phyloP scores from a whole-genome alignment of 2,329 filamentous ascomycete genomes.

The Fusarium luffae region DNA sequence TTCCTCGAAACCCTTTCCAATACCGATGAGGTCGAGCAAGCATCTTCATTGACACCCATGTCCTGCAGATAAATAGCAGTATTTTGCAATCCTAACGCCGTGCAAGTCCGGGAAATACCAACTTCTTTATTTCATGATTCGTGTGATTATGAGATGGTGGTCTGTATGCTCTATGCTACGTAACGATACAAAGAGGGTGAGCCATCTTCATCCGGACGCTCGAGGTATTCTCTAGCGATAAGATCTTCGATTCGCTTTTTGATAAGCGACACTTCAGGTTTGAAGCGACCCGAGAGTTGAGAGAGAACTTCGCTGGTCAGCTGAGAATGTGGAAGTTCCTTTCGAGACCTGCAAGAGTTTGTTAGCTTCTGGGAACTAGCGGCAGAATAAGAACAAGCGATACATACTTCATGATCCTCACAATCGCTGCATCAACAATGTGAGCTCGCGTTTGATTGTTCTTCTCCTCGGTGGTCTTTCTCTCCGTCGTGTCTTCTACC shows the following conservation, averaged over 20 bases:
- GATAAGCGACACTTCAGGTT: constrained; percentile 79
- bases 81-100: constrained; percentile 39
- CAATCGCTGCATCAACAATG: constrained; percentile 79
- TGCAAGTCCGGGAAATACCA: constrained; percentile 29
- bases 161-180: constrained; percentile 63
- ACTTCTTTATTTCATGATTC: constrained; percentile 41
- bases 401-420: constrained; percentile 86
- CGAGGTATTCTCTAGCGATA: constrained; percentile 81
- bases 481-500: constrained; percentile 78
- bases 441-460: constrained; percentile 77
- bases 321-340: constrained; percentile 74
- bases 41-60: constrained; percentile 15
- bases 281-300: constrained; percentile 77
- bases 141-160: constrained; percentile 19
- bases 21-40: constrained; percentile 14
- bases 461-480: constrained; percentile 78
- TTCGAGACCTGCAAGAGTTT: constrained; percentile 70
- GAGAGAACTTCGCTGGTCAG: constrained; percentile 77
- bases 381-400: background rate
- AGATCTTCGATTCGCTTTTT: constrained; percentile 85
- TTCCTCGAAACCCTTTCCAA: constrained; percentile 37
- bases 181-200: constrained; percentile 75
- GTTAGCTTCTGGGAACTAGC: constrained; percentile 22
- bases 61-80: constrained; percentile 32
- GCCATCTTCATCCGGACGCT: constrained; percentile 74